phyloP scores from a whole-genome alignment of 163 green algal species.

The Volvox carteri region DNA sequence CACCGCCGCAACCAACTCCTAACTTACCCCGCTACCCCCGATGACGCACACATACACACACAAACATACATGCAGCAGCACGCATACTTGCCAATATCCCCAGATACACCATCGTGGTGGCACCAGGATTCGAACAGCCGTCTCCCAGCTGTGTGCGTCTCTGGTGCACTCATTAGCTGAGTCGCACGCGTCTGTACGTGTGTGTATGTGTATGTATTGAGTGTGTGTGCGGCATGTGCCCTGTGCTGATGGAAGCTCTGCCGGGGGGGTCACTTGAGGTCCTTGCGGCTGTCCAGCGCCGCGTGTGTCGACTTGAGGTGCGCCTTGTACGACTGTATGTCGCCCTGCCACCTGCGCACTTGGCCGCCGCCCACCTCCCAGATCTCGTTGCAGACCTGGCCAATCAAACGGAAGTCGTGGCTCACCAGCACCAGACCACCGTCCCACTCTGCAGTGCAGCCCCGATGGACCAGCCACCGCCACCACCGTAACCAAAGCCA shows the following conservation, averaged over 20 bases:
- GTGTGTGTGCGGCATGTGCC: too few species aligned
- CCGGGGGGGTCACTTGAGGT: too few species aligned
- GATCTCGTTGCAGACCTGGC: constrained; percentile 73
- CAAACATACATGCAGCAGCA: too few species aligned
- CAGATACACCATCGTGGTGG: background rate
- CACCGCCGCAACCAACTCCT: too few species aligned
- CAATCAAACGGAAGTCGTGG: constrained; percentile 98
- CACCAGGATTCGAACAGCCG: background rate
- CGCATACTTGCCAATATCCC: background rate
- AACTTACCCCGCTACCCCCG: too few species aligned
- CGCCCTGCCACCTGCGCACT: constrained; percentile 70
- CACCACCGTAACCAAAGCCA: too few species aligned
- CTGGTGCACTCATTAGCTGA: background rate
- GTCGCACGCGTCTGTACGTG: background rate
- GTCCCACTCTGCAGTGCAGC: constrained; percentile 86
- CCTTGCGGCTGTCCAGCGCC: constrained; percentile 64
- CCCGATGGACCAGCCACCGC: too few species aligned
- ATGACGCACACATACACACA: too few species aligned
- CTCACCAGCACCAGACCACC: constrained; percentile 96
- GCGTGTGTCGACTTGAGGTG: constrained; percentile 71
- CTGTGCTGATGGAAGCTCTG: too few species aligned
- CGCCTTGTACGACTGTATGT: constrained; percentile 80
- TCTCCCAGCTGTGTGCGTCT: background rate
- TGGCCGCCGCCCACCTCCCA: constrained; percentile 75
- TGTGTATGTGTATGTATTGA: background rate